Conservation (phyloP, 2,329 filamentous ascomycete species). For the Paecilomyces dactylethromorphus region DNA sequence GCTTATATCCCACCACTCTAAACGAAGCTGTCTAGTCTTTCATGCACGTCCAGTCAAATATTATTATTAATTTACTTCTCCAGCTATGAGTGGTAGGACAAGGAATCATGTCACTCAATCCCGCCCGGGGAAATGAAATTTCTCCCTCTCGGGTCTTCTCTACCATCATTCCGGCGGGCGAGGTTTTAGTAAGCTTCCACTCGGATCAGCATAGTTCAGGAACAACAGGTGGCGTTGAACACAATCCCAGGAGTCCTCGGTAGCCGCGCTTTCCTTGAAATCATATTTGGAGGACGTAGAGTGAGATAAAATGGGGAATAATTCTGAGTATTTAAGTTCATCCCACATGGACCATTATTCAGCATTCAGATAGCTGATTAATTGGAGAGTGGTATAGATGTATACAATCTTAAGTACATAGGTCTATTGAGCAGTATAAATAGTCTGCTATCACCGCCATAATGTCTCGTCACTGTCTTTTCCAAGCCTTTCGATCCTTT, state of each 20-base stretch:
- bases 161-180: not conserved
- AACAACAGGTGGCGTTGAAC: not conserved
- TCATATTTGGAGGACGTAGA: not conserved
- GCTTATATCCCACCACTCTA: not conserved
- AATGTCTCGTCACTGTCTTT: not conserved
- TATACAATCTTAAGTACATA: not conserved
- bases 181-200: not conserved
- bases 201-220: not conserved
- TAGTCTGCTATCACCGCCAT: not conserved
- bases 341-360: not conserved
- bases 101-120: not conserved
- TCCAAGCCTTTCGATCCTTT: not conserved
- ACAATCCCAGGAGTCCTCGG: not conserved
- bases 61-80: not conserved
- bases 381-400: not conserved
- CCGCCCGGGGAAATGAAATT: not conserved
- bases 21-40: not conserved
- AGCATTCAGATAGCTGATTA: not conserved
- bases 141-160: not conserved
- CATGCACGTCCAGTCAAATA: not conserved
- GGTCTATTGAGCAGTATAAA: not conserved
- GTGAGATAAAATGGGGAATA: not conserved
- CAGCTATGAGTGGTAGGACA: not conserved
- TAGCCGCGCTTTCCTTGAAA: not conserved
- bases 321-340: not conserved